These are phyloP conservation scores for Roridomyces roridus DNA, from an alignment of 768 basidiomycete species.

Conservation along the genomic window DNA sequence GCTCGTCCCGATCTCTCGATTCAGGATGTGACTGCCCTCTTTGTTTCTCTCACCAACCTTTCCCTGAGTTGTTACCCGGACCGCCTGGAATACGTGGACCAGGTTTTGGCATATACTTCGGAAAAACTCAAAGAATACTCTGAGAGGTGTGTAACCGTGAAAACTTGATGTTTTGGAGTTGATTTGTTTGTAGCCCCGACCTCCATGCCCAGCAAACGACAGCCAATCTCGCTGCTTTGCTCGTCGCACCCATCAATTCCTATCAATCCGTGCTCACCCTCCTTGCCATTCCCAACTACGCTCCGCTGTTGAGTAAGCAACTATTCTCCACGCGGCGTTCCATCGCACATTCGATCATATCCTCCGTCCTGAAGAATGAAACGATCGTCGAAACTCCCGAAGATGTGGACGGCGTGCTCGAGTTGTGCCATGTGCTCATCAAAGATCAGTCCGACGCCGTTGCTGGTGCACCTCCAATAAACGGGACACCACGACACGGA, in stretches of 20 bases:
- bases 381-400: conserved; percentile 93
- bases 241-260: conserved; percentile 94
- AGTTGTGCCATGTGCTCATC: conserved; percentile 91
- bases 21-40: conserved; percentile 95
- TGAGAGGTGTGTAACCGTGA: conserved; percentile 61
- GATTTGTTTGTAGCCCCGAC: conserved; percentile 66
- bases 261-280: conserved; percentile 96
- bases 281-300: conserved; percentile 93
- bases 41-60: conserved; percentile 94
- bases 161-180: conserved; percentile 1
- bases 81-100: conserved; percentile 95
- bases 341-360: conserved; percentile 93
- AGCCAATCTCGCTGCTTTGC: conserved; percentile 87
- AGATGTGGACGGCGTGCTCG: conserved; percentile 93
- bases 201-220: conserved; percentile 88
- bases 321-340: conserved; percentile 90
- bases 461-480: conserved; percentile 32
- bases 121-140: conserved; percentile 84
- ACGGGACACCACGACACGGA: conserved; percentile 54
- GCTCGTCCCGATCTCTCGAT: conserved; percentile 97
- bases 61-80: conserved; percentile 98
- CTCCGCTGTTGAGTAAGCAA: conserved; percentile 81
- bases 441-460: conserved; percentile 77
- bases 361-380: conserved; percentile 95
- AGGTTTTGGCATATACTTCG: conserved; percentile 88